Percentiles rank a stretch among this genome's conserved stretches.
These are phyloP conservation scores for Cladosporium austrohemisphaericum DNA, from an alignment of 2,329 filamentous ascomycete genomes.

Conservation along the genomic window DNA sequence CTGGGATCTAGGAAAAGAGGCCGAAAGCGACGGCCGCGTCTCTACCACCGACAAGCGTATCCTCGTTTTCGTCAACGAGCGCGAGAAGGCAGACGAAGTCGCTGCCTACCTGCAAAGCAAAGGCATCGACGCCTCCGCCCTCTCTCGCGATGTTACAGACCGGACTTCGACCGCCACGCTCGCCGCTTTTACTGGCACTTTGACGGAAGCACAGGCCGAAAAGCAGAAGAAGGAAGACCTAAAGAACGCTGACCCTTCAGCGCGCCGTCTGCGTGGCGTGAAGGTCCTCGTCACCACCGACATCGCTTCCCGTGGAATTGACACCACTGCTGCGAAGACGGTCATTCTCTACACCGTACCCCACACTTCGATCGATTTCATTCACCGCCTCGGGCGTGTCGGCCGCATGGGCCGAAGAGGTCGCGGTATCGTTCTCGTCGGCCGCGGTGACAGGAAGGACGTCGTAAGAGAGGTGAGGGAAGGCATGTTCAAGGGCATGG, in stretches of 20 bases:
- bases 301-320: constrained; percentile 85
- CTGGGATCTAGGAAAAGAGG: constrained; percentile 84
- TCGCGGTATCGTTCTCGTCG: constrained; percentile 83
- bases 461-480: constrained; percentile 88
- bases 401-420: constrained; percentile 90
- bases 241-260: constrained; percentile 10
- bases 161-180: constrained; percentile 74
- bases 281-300: constrained; percentile 95
- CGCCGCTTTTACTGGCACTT: constrained; percentile 60
- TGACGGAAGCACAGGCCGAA: constrained; percentile 1
- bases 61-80: constrained; percentile 94
- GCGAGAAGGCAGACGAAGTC: constrained; percentile 79
- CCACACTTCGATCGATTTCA: constrained; percentile 95
- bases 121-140: constrained; percentile 80
- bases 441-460: constrained; percentile 83
- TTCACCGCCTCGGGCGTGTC: constrained; percentile 87
- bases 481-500: constrained; percentile 54
- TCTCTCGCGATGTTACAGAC: constrained; percentile 80
- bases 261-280: constrained; percentile 64
- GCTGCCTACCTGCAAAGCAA: constrained; percentile 75
- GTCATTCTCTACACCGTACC: constrained; percentile 97
- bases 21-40: constrained; percentile 36
- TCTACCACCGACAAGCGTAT: constrained; percentile 73
- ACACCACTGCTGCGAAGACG: constrained; percentile 84
- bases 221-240: constrained; percentile 9